Conservation (phyloP, 2,329 filamentous ascomycete species). For the Cladophialophora chaetospira region DNA sequence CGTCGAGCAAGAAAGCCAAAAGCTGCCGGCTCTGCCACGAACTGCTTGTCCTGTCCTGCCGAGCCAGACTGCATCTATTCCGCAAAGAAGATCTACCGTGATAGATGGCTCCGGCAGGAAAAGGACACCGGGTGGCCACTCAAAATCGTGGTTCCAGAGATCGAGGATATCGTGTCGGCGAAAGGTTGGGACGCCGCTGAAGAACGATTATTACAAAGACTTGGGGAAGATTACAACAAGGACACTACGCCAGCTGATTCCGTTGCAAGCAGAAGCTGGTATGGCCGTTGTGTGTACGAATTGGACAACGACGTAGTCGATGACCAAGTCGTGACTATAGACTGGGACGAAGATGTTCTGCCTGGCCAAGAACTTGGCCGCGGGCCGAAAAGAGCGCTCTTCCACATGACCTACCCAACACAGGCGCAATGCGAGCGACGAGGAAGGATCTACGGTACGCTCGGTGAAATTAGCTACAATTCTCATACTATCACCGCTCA, state of each 20-base stretch:
- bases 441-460: constrained; percentile 80
- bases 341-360: constrained; percentile 72
- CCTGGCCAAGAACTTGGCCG: constrained; percentile 42
- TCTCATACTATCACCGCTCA: constrained; percentile 74
- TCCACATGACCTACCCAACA: constrained; percentile 94
- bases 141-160: constrained; percentile 86
- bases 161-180: constrained; percentile 69
- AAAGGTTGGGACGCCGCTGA: constrained; percentile 54
- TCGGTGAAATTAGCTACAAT: constrained; percentile 85
- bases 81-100: constrained; percentile 78
- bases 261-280: constrained; percentile 65
- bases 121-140: constrained; percentile 75
- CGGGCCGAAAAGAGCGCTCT: constrained; percentile 78
- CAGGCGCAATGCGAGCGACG: constrained; percentile 83
- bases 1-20: constrained; percentile 72
- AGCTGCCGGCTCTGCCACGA: constrained; percentile 74
- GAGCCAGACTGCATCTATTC: constrained; percentile 81
- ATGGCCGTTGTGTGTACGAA: constrained; percentile 93
- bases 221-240: constrained; percentile 59
- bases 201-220: constrained; percentile 50
- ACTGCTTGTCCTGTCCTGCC: constrained; percentile 78
- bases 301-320: constrained; percentile 91
- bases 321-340: constrained; percentile 85
- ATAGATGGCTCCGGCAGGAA: constrained; percentile 65
- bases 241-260: constrained; percentile 54